Evolutionary conservation across 345 rosid species (phyloP), one percentile per base, ranked within the genome.

Genomic region (Draba incana): DNA sequence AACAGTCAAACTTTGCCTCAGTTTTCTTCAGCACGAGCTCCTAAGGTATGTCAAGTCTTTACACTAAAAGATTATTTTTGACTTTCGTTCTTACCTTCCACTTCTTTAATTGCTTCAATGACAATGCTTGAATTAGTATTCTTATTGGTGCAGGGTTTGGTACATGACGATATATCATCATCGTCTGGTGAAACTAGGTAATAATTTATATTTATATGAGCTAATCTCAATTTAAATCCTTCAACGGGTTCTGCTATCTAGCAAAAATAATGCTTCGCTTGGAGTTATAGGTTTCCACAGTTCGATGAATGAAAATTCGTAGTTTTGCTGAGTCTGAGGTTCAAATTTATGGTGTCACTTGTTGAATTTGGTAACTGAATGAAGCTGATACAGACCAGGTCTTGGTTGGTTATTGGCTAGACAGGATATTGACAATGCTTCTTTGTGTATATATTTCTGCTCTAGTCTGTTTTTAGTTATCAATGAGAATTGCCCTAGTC

Each of bases 1-100:
- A 75, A 15, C 57, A 43, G n/a, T 52, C 72, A 59, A 13, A 74
- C 50, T 43, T 75, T 94, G 72, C 92, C 92, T 49, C 98, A 85
- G 23, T 89, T 94, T 81, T 94, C 99, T 48, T 87, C 99, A 0
- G 86, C 91, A 27, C 62, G 86, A 62, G 84, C 84, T 68, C 89
- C 87, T 6, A 78, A 80, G 90, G 96, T 94, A 77, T 64, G 60
- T 24, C 48, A 24, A 38, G 28, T 75, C 35, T 52, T 43, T 59
- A 1, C 62, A 5, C 51, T 25, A 13, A 0, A 14, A 71, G 5
- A 59, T 25, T 20, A 7, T 10, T 57, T 41, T 66, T 6, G 4
- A 6, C 54, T 35, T 55, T 54, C 3, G 15, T 20, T 38, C 27
- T 28, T 39, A 47, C 13, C n/a, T 23, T 20, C 27, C 39, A 3